Percentiles rank a stretch among this genome's conserved stretches.
Conservation (phyloP, 2,329 filamentous ascomycete genomes). For the Beauveria scarabaeidicola region DNA sequence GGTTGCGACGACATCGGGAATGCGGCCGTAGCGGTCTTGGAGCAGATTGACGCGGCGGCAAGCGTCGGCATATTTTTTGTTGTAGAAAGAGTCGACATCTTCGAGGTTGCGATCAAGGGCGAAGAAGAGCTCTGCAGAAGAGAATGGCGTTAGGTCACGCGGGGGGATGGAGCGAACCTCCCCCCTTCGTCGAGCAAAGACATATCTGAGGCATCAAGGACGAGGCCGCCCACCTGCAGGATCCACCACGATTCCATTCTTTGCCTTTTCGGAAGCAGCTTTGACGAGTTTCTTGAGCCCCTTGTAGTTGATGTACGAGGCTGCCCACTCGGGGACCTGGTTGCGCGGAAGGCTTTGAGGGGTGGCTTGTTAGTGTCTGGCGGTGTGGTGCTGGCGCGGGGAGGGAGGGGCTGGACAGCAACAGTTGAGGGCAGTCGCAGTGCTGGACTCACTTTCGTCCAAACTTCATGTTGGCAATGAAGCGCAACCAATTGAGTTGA, state of each 20-base stretch:
- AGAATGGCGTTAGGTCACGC: slow-evolving; percentile 16
- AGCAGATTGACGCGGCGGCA: slow-evolving; percentile 77
- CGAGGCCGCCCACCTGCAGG: slow-evolving; percentile 66
- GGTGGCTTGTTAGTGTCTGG: slow-evolving; percentile 16
- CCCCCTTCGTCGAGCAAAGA: slow-evolving; percentile 12
- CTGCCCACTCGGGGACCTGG: slow-evolving; percentile 80
- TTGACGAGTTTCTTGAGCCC: slow-evolving; percentile 94
- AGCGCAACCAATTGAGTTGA: background rate
- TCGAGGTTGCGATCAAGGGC: slow-evolving; percentile 94
- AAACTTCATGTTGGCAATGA: slow-evolving; percentile 46
- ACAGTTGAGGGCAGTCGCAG: background rate
- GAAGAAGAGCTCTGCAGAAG: slow-evolving; percentile 79
- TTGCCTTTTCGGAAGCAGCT: slow-evolving; percentile 55
- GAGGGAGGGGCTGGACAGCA: background rate
- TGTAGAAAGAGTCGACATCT: slow-evolving; percentile 94
- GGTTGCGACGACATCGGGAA: slow-evolving; percentile 57
- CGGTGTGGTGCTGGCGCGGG: slow-evolving; percentile 1
- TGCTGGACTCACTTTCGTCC: slow-evolving; percentile 45
- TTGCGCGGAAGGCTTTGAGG: slow-evolving; percentile 59
- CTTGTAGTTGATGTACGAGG: slow-evolving; percentile 83
- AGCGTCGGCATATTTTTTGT: slow-evolving; percentile 84
- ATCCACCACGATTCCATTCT: slow-evolving; percentile 69
- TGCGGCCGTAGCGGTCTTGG: slow-evolving; percentile 76
- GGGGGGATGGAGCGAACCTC: slow-evolving; percentile 24
- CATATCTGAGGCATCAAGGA: slow-evolving; percentile 8